These are phyloP conservation scores for Coprinopsis cinerea DNA, from an alignment of 768 basidiomycete species.

Conservation along the genomic window DNA sequence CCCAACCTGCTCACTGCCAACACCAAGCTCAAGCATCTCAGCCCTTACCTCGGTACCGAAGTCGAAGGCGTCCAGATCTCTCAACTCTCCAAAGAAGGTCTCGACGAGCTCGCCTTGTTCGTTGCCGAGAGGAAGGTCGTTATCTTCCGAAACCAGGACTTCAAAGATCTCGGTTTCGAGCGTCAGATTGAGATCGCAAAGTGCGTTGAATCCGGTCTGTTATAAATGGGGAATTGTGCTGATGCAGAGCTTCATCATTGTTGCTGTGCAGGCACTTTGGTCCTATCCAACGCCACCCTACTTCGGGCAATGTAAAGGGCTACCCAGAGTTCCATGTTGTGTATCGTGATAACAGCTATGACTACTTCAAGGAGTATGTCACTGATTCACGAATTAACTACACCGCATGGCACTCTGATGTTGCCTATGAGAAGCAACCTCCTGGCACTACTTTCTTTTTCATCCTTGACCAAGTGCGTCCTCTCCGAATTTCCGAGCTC, in stretches of 20 bases:
- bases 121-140: conserved; percentile 49
- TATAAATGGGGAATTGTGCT: conserved; percentile 17
- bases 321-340: conserved; percentile 43
- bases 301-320: conserved; percentile 49
- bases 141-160: conserved; percentile 54
- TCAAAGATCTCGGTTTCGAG: conserved; percentile 49
- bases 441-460: conserved; percentile 53
- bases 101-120: conserved; percentile 46
- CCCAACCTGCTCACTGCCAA: conserved; percentile 41
- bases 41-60: conserved; percentile 48
- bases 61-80: conserved; percentile 47
- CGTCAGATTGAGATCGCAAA: conserved; percentile 46
- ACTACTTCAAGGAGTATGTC: conserved; percentile 37
- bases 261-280: conserved; percentile 31
- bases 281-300: conserved; percentile 29
- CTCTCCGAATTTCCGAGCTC: not conserved
- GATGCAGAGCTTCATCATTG: not conserved
- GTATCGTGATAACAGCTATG: conserved; percentile 42
- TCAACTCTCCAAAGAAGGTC: conserved; percentile 42
- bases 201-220: not conserved
- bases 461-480: conserved; percentile 39
- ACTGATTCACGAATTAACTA: conserved; percentile 35
- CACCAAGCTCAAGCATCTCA: conserved; percentile 32
- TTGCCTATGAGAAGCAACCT: conserved; percentile 51
- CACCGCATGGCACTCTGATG: conserved; percentile 46